Evolutionary conservation across 768 basidiomycete genomes (phyloP).

Genomic region (Agrocybe pediades): DNA sequence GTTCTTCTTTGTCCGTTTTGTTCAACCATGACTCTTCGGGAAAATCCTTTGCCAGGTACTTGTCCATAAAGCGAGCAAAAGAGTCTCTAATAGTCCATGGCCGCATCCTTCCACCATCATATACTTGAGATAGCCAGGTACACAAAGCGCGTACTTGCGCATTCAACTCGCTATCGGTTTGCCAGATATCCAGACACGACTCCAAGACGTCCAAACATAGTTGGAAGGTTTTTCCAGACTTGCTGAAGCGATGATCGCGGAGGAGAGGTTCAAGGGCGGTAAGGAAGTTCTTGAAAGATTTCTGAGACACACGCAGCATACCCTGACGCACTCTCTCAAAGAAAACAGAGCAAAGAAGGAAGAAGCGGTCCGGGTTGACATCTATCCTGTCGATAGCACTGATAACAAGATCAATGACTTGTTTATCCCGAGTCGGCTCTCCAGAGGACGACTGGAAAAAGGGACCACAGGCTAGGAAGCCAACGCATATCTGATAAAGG

Average conservation of each 20-base stretch:
- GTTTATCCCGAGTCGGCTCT: slow-evolving; percentile 63
- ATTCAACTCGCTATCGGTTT: slow-evolving; percentile 34
- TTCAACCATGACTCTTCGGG: slow-evolving; percentile 31
- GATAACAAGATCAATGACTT: slow-evolving; percentile 55
- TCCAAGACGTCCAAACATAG: slow-evolving; percentile 63
- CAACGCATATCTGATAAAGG: slow-evolving; percentile 54
- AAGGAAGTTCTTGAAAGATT: slow-evolving; percentile 55
- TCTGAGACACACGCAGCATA: slow-evolving; percentile 51
- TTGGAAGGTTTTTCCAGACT: slow-evolving; percentile 53
- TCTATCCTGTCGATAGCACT: no score
- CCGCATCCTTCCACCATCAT: slow-evolving; percentile 41
- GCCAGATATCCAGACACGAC: slow-evolving; percentile 67
- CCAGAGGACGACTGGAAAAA: slow-evolving; percentile 59
- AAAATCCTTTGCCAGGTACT: slow-evolving; percentile 63
- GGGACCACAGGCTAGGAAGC: slow-evolving; percentile 65
- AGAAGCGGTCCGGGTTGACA: slow-evolving; percentile 51
- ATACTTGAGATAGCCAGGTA: slow-evolving; percentile 51
- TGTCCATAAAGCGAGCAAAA: slow-evolving; percentile 64
- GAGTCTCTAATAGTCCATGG: slow-evolving; percentile 73
- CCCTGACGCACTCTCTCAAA: slow-evolving; percentile 56
- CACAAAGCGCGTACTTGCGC: slow-evolving; percentile 51
- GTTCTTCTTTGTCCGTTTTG: slow-evolving; percentile 16
- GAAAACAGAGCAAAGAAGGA: slow-evolving; percentile 57
- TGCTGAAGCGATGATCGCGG: slow-evolving; percentile 51
- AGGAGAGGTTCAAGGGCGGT: slow-evolving; percentile 56